Percentiles rank a stretch among this genome's conserved stretches.
Evolutionary conservation across 108 stramenopile genomes (phyloP).

Genomic region (Nitzschia sp.): DNA sequence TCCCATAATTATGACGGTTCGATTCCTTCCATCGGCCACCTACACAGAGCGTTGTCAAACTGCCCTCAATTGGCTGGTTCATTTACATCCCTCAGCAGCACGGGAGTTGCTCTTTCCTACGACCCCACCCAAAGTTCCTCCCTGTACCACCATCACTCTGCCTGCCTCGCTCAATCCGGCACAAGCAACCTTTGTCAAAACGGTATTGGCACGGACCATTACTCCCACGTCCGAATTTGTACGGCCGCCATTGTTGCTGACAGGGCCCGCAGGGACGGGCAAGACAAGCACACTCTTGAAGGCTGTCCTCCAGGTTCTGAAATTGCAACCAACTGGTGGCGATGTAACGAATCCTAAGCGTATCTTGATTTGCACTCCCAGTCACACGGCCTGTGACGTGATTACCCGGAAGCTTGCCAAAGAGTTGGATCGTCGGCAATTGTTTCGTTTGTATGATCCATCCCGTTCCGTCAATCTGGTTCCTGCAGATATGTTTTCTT

Average conservation of each 20-base stretch:
- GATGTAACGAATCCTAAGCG: conserved; percentile 6
- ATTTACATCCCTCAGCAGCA: conserved; percentile 26
- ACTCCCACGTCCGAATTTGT: conserved; percentile 43
- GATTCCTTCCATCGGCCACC: conserved; percentile 46
- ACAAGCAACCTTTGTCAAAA: conserved; percentile 44
- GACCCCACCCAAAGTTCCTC: too few relatives aligned
- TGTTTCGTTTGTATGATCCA: conserved; percentile 59
- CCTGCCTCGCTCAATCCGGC: neutral
- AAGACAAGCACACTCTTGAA: conserved; percentile 64
- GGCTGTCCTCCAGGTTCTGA: conserved; percentile 43
- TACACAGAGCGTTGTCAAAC: conserved; percentile 38
- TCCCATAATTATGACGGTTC: conserved; percentile 16
- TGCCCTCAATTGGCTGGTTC: conserved; percentile 53
- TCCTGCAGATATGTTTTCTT: conserved; percentile 54
- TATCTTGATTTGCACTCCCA: conserved; percentile 68
- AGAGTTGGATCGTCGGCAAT: conserved; percentile 25
- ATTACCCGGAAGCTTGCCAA: conserved; percentile 51
- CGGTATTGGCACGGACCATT: conserved; percentile 53
- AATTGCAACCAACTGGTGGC: neutral
- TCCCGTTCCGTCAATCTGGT: conserved; percentile 51
- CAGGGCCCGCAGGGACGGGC: conserved; percentile 67
- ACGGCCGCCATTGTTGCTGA: conserved; percentile 66
- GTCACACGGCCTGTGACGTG: conserved; percentile 73
- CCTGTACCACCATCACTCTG: too few relatives aligned
- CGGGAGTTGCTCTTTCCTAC: conserved; percentile 50